Evolutionary conservation across 1,139 yeast genomes (phyloP), one percentile per base, ranked within the genome.

Genomic region (Eremothecium sinecaudum): DNA sequence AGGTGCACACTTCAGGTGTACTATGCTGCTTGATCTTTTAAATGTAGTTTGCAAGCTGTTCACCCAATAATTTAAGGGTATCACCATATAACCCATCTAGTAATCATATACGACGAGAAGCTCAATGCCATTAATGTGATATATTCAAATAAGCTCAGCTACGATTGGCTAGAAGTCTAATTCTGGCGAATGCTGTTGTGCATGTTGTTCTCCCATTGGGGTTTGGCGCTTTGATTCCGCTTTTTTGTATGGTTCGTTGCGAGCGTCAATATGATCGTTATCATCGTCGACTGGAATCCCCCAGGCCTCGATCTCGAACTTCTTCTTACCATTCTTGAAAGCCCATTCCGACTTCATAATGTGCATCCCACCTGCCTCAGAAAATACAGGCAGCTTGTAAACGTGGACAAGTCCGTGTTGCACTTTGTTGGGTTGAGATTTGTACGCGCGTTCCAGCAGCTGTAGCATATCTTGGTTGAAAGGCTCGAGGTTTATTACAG

Each of bases 291-390:
- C 94, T 0, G 98, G 97, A 31, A 90, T 90, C 16, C 94, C 83
- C 94, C 95, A 87, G 50, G 77, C 83, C 44, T 81, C 87, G 39
- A 87, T 79, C 50, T 81, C 94, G 53, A 90, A 84, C 50, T 71
- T 75, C 58, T 77, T 75, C 42, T 81, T 69, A 10, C 94, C 90
- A 42, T 84, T 84, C 51, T 79, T 77, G 61, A 87, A 90, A 3
- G 94, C 87, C 57, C 72, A 79, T 58, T 87, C 96, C 35, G 83
- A 79, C 38, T 67, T 66, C 37, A 76, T 73, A 2, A 75, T 70
- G 47, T 74, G 73, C 95, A 86, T 87, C 46, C 74, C 66, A 0
- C 98, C 97, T 28, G 74, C 59, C 29, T 79, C 90, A 31, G 86
- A 75, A 28, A 83, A 59, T 2, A 72, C 65, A 0, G 95, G 93